Conservation (phyloP, 2,329 filamentous ascomycete species). For the Phyllosticta ampelicida region DNA sequence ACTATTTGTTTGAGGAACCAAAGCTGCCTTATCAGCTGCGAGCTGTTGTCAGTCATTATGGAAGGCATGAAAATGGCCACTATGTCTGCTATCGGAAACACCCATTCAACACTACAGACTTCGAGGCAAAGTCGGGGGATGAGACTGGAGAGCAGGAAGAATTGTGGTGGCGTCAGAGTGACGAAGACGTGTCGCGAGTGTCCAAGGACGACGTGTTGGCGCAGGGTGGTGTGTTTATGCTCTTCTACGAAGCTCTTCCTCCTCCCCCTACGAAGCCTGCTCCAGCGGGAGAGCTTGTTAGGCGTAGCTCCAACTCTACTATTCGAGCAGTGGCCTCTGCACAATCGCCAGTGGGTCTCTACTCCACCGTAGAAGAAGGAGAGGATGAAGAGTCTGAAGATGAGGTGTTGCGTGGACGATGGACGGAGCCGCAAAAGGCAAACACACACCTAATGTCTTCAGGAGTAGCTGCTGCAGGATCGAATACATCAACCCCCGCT, state of each 20-base stretch:
- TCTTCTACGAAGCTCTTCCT: conserved; percentile 67
- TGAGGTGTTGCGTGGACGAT: background rate
- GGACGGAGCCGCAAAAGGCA: background rate
- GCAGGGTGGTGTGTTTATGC: conserved; percentile 85
- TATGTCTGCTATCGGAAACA: conserved; percentile 85
- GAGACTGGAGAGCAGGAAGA: background rate
- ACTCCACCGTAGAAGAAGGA: conserved; percentile 5
- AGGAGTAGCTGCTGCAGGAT: background rate
- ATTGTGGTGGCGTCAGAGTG: conserved; percentile 85
- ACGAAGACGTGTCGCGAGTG: conserved; percentile 69
- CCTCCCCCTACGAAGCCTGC: background rate
- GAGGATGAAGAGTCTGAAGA: conserved; percentile 4
- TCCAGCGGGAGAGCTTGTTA: background rate
- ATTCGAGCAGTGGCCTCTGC: conserved; percentile 2
- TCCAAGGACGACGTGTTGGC: conserved; percentile 61
- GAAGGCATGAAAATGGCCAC: conserved; percentile 88
- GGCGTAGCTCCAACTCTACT: conserved; percentile 6
- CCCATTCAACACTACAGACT: conserved; percentile 21
- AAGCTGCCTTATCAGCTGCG: conserved; percentile 58
- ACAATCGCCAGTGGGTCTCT: background rate
- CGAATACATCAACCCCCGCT: background rate
- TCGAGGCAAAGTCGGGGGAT: conserved; percentile 14
- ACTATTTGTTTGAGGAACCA: conserved; percentile 22
- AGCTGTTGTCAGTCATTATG: conserved; percentile 80
- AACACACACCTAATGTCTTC: background rate